Evolutionary conservation across 352 stramenopile genomes (phyloP).

Genomic region (Phytophthora ramorum): DNA sequence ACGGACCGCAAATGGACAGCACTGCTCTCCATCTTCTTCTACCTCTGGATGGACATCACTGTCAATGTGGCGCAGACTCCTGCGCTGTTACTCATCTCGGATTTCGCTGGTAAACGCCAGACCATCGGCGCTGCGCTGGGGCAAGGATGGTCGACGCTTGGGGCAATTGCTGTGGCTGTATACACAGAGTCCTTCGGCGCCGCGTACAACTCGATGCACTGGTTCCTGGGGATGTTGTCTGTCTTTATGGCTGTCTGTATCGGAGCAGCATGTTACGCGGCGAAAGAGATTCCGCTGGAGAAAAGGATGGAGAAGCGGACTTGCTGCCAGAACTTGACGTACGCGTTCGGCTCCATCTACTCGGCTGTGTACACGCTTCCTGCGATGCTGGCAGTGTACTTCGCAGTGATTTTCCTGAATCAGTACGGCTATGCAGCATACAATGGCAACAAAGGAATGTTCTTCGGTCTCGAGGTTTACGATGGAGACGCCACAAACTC

Average conservation of each 20-base stretch:
- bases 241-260: slow-evolving; percentile 44
- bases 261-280: slow-evolving; percentile 36
- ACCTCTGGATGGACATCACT: slow-evolving; percentile 71
- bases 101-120: slow-evolving; percentile 64
- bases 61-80: slow-evolving; percentile 63
- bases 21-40: slow-evolving; percentile 62
- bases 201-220: slow-evolving; percentile 53
- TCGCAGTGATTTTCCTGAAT: slow-evolving; percentile 49
- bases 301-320: slow-evolving; percentile 17
- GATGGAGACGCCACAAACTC: slow-evolving; percentile 38
- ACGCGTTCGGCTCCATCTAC: slow-evolving; percentile 42
- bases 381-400: slow-evolving; percentile 31
- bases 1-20: slow-evolving; percentile 55
- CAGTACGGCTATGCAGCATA: slow-evolving; percentile 64
- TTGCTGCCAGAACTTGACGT: slow-evolving; percentile 21
- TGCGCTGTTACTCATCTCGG: slow-evolving; percentile 54
- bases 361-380: slow-evolving; percentile 35
- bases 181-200: slow-evolving; percentile 62
- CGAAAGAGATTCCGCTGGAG: slow-evolving; percentile 40
- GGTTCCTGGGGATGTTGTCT: slow-evolving; percentile 64
- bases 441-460: slow-evolving; percentile 70
- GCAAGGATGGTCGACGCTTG: slow-evolving; percentile 54
- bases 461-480: slow-evolving; percentile 64
- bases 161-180: slow-evolving; percentile 50
- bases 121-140: slow-evolving; percentile 52